Evolutionary conservation across 2,329 filamentous ascomycete genomes (phyloP).

Genomic region (Fusarium sp.): DNA sequence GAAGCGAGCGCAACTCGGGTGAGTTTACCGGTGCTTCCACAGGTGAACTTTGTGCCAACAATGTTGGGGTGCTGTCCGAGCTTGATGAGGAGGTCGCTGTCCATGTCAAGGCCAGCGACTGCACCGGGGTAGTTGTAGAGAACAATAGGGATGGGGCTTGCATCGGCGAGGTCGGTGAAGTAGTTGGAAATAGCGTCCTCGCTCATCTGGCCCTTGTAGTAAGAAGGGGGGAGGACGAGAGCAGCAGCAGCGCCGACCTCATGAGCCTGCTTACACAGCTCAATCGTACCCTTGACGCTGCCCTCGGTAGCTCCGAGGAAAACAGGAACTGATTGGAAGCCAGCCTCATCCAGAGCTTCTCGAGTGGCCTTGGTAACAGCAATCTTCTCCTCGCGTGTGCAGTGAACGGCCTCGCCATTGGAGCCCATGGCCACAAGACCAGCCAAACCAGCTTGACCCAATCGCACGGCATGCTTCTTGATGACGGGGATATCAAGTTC

Average conservation of each 20-base stretch:
- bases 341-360: constrained; percentile 84
- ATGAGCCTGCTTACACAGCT: constrained; percentile 75
- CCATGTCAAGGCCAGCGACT: constrained; percentile 88
- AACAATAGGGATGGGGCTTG: constrained; percentile 80
- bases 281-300: constrained; percentile 83
- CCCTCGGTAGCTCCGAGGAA: constrained; percentile 86
- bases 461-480: constrained; percentile 82
- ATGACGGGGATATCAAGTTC: constrained; percentile 84
- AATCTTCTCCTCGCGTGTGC: constrained; percentile 81
- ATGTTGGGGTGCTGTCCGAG: constrained; percentile 86
- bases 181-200: constrained; percentile 80
- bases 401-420: constrained; percentile 90
- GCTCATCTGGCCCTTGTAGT: constrained; percentile 83
- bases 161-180: constrained; percentile 80
- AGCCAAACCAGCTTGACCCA: constrained; percentile 81
- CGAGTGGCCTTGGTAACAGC: constrained; percentile 82
- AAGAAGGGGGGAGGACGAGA: constrained; percentile 83
- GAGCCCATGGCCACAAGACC: constrained; percentile 90
- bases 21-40: constrained; percentile 89
- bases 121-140: constrained; percentile 94
- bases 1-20: constrained; percentile 82
- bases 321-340: constrained; percentile 80
- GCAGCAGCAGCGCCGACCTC: constrained; percentile 83
- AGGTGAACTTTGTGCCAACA: constrained; percentile 91
- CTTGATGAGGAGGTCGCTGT: constrained; percentile 86